Base-by-base conservation (phyloP, 768 basidiomycete species). In the Cytidiella melzeri region DNA sequence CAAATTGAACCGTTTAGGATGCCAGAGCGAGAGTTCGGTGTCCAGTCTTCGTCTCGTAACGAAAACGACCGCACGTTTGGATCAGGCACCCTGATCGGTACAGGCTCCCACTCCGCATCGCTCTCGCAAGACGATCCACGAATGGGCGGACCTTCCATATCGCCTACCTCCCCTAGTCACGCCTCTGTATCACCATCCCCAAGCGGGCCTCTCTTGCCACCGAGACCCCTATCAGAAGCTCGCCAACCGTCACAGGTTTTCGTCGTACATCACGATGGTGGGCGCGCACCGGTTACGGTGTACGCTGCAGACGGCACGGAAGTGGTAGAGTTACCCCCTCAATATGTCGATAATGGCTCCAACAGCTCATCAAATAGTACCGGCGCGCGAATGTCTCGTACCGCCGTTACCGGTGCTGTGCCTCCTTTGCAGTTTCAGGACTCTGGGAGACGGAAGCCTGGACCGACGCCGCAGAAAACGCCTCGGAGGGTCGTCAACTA, bases 231-330 rank as follows among this genome's bases (percentile, higher is more conserved):
- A 4, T 27, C 36, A 10, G 48, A 45, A 49, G 47, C 27, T 26
- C 40, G 18, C 27, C 23, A 46, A 45, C 24, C 44, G 55, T 36
- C 68, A 68, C 64, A 59, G 19, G 72, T 80, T 7, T 81, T 81
- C 53, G 77, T 81, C 36, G 72, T 83, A 26, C 81, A 81, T 54
- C 80, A 81, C 55, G 80, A 82, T 55, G 72, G 69, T n/a, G 76
- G 79, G 10, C 61, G 71, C 13, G 63, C 79, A 15, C 81, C 81
- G 1, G 76, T 83, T 36, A 78, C 79, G 2, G 76, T 80, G 18
- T 80, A 75, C 55, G 74, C 78, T 46, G 67, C 71, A 46, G 71
- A 74, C 40, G 80, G 79, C 13, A 73, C 77, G 7, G 69, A 77
- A 51, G 75, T 82, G 5, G 76, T 80, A 9, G 81, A 83, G 63